Evolutionary conservation across 2,329 filamentous ascomycete genomes (phyloP).

Genomic region (Penicillium sp.): DNA sequence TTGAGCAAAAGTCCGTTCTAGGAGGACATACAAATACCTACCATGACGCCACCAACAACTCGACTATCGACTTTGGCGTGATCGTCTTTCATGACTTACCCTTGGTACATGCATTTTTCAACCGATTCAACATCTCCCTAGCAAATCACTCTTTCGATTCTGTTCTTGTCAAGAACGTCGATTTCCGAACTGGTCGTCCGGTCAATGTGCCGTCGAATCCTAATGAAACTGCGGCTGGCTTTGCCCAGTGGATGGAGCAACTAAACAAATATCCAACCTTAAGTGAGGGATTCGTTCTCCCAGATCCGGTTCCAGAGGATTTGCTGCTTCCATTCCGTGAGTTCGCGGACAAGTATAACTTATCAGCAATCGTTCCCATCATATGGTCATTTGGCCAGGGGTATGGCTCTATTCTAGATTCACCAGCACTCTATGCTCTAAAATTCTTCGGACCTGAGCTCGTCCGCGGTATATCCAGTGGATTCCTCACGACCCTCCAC

Average conservation of each 20-base stretch:
- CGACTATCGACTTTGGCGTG: slow-evolving; percentile 27
- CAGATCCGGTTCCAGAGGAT: slow-evolving; percentile 15
- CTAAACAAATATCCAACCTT: slow-evolving; percentile 15
- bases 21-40: slow-evolving; percentile 27
- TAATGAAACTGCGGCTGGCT: neutral
- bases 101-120: slow-evolving; percentile 19
- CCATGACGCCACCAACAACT: slow-evolving; percentile 14
- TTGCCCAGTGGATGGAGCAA: slow-evolving; percentile 14
- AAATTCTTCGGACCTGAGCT: neutral
- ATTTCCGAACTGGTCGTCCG: slow-evolving; percentile 20
- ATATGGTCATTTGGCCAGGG: neutral
- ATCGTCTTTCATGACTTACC: slow-evolving; percentile 17
- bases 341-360: slow-evolving; percentile 13
- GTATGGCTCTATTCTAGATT: neutral
- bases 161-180: slow-evolving; percentile 1
- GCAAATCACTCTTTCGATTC: neutral
- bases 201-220: slow-evolving; percentile 3
- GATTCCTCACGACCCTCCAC: neutral
- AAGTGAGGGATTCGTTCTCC: slow-evolving; percentile 5
- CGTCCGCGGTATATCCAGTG: neutral
- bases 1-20: slow-evolving; percentile 11
- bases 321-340: slow-evolving; percentile 13
- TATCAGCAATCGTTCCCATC: slow-evolving; percentile 3
- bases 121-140: slow-evolving; percentile 16
- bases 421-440: neutral